A percentile compares a stretch with the other conserved stretches of the same genome.
These are phyloP conservation scores for Inga leiocalycina DNA, from an alignment of 306 rosid genomes.

Conservation along the genomic window DNA sequence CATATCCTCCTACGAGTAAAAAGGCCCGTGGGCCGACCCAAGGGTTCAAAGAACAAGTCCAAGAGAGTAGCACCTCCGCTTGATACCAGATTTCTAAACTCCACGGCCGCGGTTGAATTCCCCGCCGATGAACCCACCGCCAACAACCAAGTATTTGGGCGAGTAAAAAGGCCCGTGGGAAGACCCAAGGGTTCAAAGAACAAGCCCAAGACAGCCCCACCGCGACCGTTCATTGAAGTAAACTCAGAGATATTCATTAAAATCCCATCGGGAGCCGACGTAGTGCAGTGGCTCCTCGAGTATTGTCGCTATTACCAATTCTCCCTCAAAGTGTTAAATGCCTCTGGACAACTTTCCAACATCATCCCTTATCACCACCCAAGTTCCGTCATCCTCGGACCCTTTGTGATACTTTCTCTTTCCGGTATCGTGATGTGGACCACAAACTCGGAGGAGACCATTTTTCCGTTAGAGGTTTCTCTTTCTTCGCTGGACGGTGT, in stretches of 20 bases:
- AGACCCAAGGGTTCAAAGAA: constrained; percentile 78
- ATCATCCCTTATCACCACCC: constrained; percentile 43
- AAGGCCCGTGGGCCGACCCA: constrained; percentile 71
- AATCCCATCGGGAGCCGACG: constrained; percentile 56
- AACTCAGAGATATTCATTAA: constrained; percentile 20
- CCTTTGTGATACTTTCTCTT: constrained; percentile 45
- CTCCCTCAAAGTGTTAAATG: constrained; percentile 44
- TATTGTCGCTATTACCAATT: constrained; percentile 42
- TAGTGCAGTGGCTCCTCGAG: constrained; percentile 44
- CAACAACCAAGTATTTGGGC: background rate
- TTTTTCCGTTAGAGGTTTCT: background rate
- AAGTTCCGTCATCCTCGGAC: constrained; percentile 42
- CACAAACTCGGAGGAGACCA: background rate
- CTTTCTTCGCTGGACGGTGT: background rate
- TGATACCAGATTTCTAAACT: background rate
- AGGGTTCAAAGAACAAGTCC: constrained; percentile 51
- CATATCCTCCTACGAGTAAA: background rate
- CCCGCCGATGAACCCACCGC: background rate
- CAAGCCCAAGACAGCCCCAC: constrained; percentile 41
- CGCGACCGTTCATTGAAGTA: too few relatives aligned
- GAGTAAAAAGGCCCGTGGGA: constrained; percentile 53
- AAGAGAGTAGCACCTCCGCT: background rate
- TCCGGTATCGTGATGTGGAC: constrained; percentile 22
- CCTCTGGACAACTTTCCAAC: constrained; percentile 49
- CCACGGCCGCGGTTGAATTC: background rate